Percentiles rank a stretch among this genome's conserved stretches.
These are phyloP conservation scores for Cryptococcus sp. DNA, from an alignment of 1,284 basidiomycete genomes.

Conservation along the genomic window DNA sequence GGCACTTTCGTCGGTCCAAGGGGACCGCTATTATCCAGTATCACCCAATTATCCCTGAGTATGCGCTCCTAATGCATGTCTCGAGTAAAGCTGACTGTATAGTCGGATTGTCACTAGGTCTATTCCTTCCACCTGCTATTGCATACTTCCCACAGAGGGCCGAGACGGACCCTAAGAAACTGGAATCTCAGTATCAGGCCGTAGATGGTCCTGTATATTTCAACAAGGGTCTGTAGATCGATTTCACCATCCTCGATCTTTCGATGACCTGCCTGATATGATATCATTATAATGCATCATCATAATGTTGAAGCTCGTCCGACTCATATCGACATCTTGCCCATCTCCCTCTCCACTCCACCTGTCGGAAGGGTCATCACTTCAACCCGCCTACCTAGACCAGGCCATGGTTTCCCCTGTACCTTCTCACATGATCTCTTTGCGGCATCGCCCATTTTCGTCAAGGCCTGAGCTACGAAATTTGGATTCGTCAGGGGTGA, in stretches of 20 bases:
- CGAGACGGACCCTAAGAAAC: conserved; percentile 41
- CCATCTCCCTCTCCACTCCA: background rate
- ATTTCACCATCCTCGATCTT: background rate
- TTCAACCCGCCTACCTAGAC: conserved; percentile 53
- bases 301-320: too few relatives aligned
- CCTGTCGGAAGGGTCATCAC: conserved; percentile 20
- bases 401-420: conserved; percentile 67
- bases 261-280: too few relatives aligned
- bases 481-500: conserved; percentile 83
- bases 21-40: conserved; percentile 29
- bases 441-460: conserved; percentile 19
- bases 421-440: conserved; percentile 43
- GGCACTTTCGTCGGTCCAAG: conserved; percentile 47
- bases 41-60: conserved; percentile 48
- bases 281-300: too few relatives aligned
- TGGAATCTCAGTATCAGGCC: conserved; percentile 44
- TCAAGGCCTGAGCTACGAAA: conserved; percentile 74
- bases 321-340: background rate
- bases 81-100: background rate
- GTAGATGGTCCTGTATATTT: conserved; percentile 50
- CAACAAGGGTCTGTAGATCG: conserved; percentile 52
- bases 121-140: conserved; percentile 56
- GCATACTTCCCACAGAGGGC: conserved; percentile 54
- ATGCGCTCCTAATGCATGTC: conserved; percentile 6
- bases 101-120: conserved; percentile 52